Evolutionary conservation across 2,329 filamentous ascomycete genomes (phyloP).

Genomic region (Colletotrichum tanaceti): DNA sequence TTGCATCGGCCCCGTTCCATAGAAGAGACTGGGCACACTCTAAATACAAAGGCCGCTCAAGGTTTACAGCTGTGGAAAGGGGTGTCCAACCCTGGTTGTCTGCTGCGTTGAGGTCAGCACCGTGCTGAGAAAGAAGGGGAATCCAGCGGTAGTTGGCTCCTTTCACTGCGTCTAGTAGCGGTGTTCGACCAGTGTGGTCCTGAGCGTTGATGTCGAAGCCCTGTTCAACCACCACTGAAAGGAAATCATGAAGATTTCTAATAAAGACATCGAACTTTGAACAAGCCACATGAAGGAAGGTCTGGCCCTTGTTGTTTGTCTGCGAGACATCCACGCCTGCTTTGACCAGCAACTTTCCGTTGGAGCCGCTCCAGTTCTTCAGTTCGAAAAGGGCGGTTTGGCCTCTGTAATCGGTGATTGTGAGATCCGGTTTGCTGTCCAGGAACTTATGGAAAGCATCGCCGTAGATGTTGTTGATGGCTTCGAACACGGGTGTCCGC

Average conservation of each 20-base stretch:
- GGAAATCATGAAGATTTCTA: fast-evolving
- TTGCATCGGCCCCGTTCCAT: background rate
- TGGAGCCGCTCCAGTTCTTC: fast-evolving
- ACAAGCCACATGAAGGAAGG: background rate
- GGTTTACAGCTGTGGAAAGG: background rate
- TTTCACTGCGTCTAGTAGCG: background rate
- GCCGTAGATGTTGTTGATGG: fast-evolving
- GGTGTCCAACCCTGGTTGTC: background rate
- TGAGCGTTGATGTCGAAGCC: background rate
- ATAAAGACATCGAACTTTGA: fast-evolving
- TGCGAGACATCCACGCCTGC: background rate
- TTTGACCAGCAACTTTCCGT: background rate
- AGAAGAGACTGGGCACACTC: background rate
- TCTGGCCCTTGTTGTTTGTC: background rate
- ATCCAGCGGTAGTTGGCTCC: too few species aligned
- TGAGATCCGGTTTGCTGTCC: background rate
- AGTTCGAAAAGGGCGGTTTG: background rate
- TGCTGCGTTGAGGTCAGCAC: background rate
- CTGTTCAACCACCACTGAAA: background rate
- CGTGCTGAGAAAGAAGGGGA: background rate
- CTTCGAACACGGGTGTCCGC: background rate
- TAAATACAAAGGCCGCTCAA: fast-evolving
- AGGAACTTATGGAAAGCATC: fast-evolving
- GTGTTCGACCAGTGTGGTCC: background rate
- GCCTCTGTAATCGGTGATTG: background rate